These are phyloP conservation scores for Syzygium jambos DNA, from an alignment of 345 rosid species.

Conservation along the genomic window DNA sequence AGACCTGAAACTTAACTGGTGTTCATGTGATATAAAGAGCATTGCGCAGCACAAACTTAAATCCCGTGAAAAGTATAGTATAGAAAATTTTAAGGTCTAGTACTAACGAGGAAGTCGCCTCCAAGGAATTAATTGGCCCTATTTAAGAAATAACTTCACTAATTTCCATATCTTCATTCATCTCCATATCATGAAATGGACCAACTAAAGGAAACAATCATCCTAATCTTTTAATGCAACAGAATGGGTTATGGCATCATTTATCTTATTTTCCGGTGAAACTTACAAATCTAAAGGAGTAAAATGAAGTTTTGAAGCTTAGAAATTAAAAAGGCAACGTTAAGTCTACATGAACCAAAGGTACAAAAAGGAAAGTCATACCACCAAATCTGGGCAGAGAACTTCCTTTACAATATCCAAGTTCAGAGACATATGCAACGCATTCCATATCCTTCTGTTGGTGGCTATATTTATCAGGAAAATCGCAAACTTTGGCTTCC, in stretches of 20 bases:
- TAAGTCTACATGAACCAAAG: not conserved
- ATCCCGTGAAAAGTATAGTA: not conserved
- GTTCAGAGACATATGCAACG: constrained; percentile 15
- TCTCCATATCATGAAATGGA: not conserved
- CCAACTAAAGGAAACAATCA: not conserved
- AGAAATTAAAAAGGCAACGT: not conserved
- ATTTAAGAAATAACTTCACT: not conserved
- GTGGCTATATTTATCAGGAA: constrained; percentile 21
- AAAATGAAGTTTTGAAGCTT: not conserved
- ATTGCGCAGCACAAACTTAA: not conserved
- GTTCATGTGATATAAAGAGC: not conserved
- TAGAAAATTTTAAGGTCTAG: not conserved
- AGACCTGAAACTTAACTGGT: not conserved
- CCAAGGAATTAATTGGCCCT: not conserved
- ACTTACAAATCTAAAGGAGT: not conserved
- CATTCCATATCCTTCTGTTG: constrained; percentile 23
- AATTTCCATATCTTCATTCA: not conserved
- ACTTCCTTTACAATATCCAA: constrained; percentile 12
- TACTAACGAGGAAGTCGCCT: not conserved
- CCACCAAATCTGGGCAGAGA: constrained; percentile 12
- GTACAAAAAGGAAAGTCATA: not conserved
- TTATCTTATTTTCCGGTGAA: not conserved
- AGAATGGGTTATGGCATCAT: not conserved
- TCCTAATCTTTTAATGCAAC: not conserved
- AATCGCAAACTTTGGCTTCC: constrained; percentile 13